These are phyloP conservation scores for Gossypium laxum DNA, from an alignment of 441 rosid species.

Conservation along the genomic window DNA sequence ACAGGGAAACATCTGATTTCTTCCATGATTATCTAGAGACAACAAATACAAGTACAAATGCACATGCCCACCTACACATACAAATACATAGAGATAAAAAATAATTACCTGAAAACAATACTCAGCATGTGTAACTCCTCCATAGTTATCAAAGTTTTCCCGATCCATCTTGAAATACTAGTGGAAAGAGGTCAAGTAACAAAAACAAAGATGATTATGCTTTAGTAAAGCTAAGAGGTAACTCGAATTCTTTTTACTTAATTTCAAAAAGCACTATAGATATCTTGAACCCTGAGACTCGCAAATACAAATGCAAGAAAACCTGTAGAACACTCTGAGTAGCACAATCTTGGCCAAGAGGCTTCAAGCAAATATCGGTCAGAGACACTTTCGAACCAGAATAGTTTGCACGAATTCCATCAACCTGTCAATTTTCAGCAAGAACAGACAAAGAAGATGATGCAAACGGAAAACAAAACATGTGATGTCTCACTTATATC, in stretches of 20 bases:
- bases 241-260: neutral
- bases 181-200: slow-evolving; percentile 5
- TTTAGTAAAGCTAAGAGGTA: neutral
- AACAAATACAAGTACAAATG: neutral
- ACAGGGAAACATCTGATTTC: neutral
- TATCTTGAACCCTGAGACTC: neutral
- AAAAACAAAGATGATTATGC: slow-evolving; percentile 8
- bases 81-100: neutral
- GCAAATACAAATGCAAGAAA: slow-evolving; percentile 2
- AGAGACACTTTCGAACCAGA: slow-evolving; percentile 55
- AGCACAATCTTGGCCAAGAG: slow-evolving; percentile 86
- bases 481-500: neutral
- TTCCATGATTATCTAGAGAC: neutral
- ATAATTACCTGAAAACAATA: slow-evolving; percentile 59
- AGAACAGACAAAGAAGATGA: slow-evolving; percentile 9
- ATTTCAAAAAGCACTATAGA: neutral
- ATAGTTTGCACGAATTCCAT: slow-evolving; percentile 67
- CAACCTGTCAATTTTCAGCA: slow-evolving; percentile 47
- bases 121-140: slow-evolving; percentile 58
- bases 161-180: slow-evolving; percentile 64
- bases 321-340: slow-evolving; percentile 96
- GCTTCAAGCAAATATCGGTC: slow-evolving; percentile 87
- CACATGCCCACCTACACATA: neutral
- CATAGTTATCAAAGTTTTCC: slow-evolving; percentile 48
- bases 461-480: slow-evolving; percentile 13